Evolutionary conservation across 1,139 yeast genomes (phyloP).

Genomic region (Pichia sp.): DNA sequence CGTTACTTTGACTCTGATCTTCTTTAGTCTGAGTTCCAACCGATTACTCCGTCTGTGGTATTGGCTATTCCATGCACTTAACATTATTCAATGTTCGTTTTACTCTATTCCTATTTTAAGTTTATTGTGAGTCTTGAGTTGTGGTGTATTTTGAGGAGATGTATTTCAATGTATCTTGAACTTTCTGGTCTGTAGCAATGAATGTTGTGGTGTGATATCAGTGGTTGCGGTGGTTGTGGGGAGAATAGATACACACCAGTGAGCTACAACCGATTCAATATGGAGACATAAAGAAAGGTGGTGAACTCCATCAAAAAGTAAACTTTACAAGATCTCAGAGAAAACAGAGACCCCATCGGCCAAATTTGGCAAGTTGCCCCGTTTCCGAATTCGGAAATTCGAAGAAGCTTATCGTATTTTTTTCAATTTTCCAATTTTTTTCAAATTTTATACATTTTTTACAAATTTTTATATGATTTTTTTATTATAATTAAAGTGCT

Average conservation of each 20-base stretch:
- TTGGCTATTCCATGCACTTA: slow-evolving; percentile 9
- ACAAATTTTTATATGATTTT: slow-evolving; percentile 3
- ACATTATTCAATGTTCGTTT: slow-evolving; percentile 8
- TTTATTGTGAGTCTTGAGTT: too few relatives aligned
- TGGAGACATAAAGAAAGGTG: too few relatives aligned
- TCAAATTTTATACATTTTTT: slow-evolving; percentile 7
- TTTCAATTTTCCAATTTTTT: slow-evolving; percentile 1
- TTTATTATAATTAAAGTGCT: not conserved
- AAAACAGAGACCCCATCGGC: too few relatives aligned
- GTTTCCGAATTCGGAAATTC: not conserved
- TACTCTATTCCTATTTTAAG: not conserved
- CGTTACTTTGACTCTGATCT: slow-evolving; percentile 38
- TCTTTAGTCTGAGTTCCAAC: slow-evolving; percentile 19
- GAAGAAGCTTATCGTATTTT: not conserved
- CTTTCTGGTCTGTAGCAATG: slow-evolving; percentile 3
- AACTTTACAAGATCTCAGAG: too few relatives aligned
- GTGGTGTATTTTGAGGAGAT: too few relatives aligned
- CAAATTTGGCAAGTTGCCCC: slow-evolving; percentile 5
- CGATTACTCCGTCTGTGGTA: not conserved
- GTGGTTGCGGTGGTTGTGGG: too few relatives aligned
- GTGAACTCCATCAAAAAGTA: too few relatives aligned
- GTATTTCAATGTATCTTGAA: too few relatives aligned
- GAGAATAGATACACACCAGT: too few relatives aligned
- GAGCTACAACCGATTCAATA: too few relatives aligned
- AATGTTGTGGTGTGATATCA: not conserved